Conservation (phyloP, 352 stramenopile genomes). For the Pythium pyrilobum region DNA sequence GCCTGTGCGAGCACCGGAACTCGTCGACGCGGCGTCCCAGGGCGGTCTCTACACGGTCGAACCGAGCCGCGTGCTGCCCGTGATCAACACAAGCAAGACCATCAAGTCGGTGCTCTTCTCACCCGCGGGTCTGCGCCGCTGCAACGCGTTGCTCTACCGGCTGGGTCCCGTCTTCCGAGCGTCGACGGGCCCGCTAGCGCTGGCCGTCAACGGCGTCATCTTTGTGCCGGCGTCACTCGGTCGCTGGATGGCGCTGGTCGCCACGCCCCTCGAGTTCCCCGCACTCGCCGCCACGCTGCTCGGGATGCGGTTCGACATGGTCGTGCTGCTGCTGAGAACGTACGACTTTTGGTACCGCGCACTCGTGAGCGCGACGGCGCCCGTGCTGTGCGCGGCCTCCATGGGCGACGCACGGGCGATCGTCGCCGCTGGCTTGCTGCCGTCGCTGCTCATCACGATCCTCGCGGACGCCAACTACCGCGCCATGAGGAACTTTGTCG, state of each 20-base stretch:
- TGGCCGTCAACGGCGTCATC: background rate
- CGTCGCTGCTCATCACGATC: background rate
- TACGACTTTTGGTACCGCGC: conserved; percentile 10
- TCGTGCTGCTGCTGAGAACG: background rate
- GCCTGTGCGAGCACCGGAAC: too few species aligned
- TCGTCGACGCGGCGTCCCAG: too few species aligned
- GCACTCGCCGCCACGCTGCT: background rate
- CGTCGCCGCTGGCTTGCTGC: background rate
- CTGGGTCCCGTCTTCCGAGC: background rate
- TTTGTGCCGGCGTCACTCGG: background rate
- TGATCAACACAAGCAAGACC: background rate
- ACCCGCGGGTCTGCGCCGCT: background rate
- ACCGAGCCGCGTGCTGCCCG: background rate
- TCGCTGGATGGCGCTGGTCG: background rate
- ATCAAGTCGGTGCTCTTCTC: background rate
- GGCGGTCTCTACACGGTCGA: too few species aligned
- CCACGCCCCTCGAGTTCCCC: background rate
- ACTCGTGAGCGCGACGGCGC: background rate
- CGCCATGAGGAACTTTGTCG: background rate
- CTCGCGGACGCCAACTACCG: background rate
- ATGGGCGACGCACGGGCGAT: background rate
- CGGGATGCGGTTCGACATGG: background rate
- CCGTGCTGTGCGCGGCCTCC: background rate
- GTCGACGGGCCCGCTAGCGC: background rate
- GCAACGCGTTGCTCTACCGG: background rate